A percentile compares a stretch with the other conserved stretches of the same genome.
These are phyloP conservation scores for Aschersonia sp. DNA, from an alignment of 2,329 filamentous ascomycete species.

Conservation along the genomic window DNA sequence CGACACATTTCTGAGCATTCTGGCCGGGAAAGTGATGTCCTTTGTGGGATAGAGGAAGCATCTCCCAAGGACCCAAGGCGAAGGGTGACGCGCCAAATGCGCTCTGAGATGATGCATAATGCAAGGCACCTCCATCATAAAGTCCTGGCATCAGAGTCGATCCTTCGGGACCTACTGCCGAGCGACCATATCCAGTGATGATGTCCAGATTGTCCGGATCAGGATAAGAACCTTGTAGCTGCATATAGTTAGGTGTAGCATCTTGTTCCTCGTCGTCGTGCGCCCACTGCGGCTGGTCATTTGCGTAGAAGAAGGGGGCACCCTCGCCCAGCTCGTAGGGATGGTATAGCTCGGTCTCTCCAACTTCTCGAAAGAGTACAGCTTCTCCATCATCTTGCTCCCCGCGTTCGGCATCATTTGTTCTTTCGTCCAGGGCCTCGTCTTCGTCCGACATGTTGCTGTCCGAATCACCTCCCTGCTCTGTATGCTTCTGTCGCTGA, in stretches of 20 bases:
- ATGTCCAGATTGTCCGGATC: constrained; percentile 1
- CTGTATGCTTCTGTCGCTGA: no score
- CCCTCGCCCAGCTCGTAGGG: background rate
- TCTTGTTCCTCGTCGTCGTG: constrained; percentile 1
- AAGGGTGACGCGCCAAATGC: constrained; percentile 9
- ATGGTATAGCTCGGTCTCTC: constrained; percentile 7
- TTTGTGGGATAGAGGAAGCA: constrained; percentile 8
- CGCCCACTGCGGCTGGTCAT: constrained; percentile 1
- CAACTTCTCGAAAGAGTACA: constrained; percentile 17
- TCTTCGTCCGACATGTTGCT: background rate
- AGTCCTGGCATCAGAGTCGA: constrained; percentile 4
- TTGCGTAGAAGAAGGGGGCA: background rate
- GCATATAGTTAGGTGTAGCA: constrained; percentile 1
- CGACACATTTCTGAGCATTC: constrained; percentile 17
- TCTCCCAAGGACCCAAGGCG: constrained; percentile 6
- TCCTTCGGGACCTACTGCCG: background rate
- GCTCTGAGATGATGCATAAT: constrained; percentile 3
- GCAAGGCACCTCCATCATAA: constrained; percentile 3
- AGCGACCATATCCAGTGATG: constrained; percentile 1
- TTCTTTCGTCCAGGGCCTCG: constrained; percentile 1
- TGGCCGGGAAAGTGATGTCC: constrained; percentile 17
- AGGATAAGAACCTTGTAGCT: constrained; percentile 4
- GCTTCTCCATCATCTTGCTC: constrained; percentile 22
- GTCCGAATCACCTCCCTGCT: constrained; percentile 1
- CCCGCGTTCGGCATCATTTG: constrained; percentile 12